Evolutionary conservation across 352 stramenopile genomes (phyloP).

Genomic region (Phytophthora citricola): DNA sequence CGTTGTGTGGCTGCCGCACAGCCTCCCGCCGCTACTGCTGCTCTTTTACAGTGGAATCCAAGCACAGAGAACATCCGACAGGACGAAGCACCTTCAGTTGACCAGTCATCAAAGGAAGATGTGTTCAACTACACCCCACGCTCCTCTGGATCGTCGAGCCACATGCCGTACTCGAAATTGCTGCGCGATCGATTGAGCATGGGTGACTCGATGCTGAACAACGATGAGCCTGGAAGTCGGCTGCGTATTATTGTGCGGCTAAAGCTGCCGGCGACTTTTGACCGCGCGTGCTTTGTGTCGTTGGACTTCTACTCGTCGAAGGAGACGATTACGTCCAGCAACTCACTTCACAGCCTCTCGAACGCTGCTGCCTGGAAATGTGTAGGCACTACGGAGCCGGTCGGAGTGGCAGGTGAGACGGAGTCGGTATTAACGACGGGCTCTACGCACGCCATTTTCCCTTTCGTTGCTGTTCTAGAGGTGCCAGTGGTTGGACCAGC

Average conservation of each 20-base stretch:
- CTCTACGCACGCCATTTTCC: slow-evolving; percentile 70
- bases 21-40: slow-evolving; percentile 73
- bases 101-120: slow-evolving; percentile 81
- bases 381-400: slow-evolving; percentile 81
- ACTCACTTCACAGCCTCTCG: slow-evolving; percentile 58
- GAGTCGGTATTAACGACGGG: slow-evolving; percentile 69
- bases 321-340: slow-evolving; percentile 58
- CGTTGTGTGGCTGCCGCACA: slow-evolving; percentile 85
- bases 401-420: slow-evolving; percentile 69
- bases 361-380: slow-evolving; percentile 80
- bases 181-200: slow-evolving; percentile 74
- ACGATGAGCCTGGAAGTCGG: slow-evolving; percentile 83
- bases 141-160: slow-evolving; percentile 79
- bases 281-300: slow-evolving; percentile 84
- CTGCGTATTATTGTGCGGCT: slow-evolving; percentile 84
- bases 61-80: slow-evolving; percentile 72
- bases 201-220: slow-evolving; percentile 79
- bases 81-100: slow-evolving; percentile 66
- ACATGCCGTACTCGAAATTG: slow-evolving; percentile 84
- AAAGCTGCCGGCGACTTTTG: slow-evolving; percentile 79
- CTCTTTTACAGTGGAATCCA: slow-evolving; percentile 90
- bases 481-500: slow-evolving; percentile 82
- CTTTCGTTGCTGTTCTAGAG: slow-evolving; percentile 87
- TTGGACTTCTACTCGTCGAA: slow-evolving; percentile 87
- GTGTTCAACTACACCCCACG: slow-evolving; percentile 87